Base-by-base conservation (phyloP, 2,329 filamentous ascomycete genomes). In the Aspergillus latus region DNA sequence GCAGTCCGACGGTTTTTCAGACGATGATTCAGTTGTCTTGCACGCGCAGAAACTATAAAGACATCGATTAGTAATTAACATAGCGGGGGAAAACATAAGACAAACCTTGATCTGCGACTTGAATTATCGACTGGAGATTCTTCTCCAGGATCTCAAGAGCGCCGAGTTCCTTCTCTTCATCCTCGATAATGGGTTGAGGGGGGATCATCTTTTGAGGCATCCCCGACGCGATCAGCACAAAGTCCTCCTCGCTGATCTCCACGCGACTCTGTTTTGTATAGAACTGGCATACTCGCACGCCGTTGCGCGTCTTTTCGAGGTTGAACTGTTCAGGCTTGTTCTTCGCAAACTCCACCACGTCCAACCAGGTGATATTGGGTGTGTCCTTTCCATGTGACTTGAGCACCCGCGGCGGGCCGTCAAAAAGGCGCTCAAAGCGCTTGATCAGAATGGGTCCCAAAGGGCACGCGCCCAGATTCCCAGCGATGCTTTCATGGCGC, bases 211-310 rank as follows among this genome's bases (percentile, higher is more conserved):
- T 87, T 72, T 95, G 89, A 9, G 92, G 84, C 62, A 90, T 89
- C 29, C 91, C 90, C 39, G 89, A 92, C 53, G 86, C 85, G 62
- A 96, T 92, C 62, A 96, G 78, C 42, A 92, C 83, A 80, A 88
- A 96, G 69, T 96, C 91, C 70, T 95, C 90, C 71, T 95, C 90
- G 15, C 85, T 86, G 59, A 96, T 93, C 75, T 96, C 90, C 7
- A 95, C 88, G 47, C 89, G 84, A 62, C 87, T 83, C 59, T 92
- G 89, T 68, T 92, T 92, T 61, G 90, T 86, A 67, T 87, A 85
- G 72, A 96, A 94, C 60, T 90, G 89, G 68, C 91, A 95, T 52
- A 88, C 85, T 46, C 88, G 83, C 52, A 83, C 77, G 16, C 88
- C 88, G 62, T 89, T 87, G 44, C 84, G 80, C 59, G 83, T 82